Evolutionary conservation across 2,329 filamentous ascomycete species (phyloP), one percentile per base, ranked within the genome.

Genomic region (Aspergillus clavatus): DNA sequence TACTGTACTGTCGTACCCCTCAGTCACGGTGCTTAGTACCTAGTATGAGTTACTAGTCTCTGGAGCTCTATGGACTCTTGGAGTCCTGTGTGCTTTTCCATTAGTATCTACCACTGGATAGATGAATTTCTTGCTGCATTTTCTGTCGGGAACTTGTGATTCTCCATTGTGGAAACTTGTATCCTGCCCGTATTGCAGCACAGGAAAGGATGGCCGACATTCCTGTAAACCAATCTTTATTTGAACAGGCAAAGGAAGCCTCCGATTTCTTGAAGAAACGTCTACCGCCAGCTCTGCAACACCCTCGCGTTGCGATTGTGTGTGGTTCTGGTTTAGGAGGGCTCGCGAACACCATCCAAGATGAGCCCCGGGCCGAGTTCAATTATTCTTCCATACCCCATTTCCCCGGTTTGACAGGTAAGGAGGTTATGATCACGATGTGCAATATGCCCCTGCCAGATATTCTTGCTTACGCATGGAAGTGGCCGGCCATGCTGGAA

Each of bases 261-360:
- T 71, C 71, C 42, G 56, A 66, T 12, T 77, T 74, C 54, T 62
- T 84, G 18, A 72, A 69, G 40, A 59, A 67, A 18, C 66, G 67
- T 38, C 60, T 83, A n/a, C 78, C 79, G 12, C 59, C 63, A 31
- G 48, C 60, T 12, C 60, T 81, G n/a, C 70, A 76, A 43, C 63
- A 67, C 2, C 81, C 81, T 8, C 71, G 72, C 46, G 73, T 84
- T 49, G 82, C 79, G 29, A 80, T 85, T 45, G 76, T 84, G 19
- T 85, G 81, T 59, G 81, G 81, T 24, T 83, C 80, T 40, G 81
- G 82, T 3, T 66, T 85, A 7, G 80, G 80, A 31, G 80, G 80
- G 1, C 72, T 85, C 27, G 79, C 75, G 46, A 70, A 78, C 45
- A 78, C 76, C 3, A 73, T 83, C 37, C 68, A 80, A 41, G 56